Evolutionary conservation across 768 basidiomycete species (phyloP).

Genomic region (Pleurotus tuoliensis): DNA sequence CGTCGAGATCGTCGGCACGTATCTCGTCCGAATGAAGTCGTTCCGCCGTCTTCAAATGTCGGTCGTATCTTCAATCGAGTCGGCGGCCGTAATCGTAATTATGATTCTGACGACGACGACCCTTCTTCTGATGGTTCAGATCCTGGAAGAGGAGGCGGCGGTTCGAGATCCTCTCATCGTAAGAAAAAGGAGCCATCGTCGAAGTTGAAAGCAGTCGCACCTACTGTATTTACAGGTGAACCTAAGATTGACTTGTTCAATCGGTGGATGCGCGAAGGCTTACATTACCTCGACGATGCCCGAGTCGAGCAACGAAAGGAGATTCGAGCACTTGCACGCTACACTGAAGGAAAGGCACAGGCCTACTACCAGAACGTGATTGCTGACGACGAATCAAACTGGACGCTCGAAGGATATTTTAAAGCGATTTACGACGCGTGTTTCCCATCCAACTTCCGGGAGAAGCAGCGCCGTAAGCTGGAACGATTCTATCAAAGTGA

Average conservation of each 20-base stretch:
- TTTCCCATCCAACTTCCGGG: slow-evolving; percentile 25
- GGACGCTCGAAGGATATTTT: slow-evolving; percentile 26
- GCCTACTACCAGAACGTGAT: slow-evolving; percentile 28
- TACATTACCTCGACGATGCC: not conserved
- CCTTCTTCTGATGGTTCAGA: no score
- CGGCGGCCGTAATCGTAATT: no score
- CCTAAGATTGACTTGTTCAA: not conserved
- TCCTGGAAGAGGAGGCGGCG: no score
- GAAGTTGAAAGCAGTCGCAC: no score
- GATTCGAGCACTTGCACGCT: not conserved
- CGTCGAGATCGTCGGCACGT: no score
- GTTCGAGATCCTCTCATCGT: no score
- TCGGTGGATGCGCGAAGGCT: not conserved
- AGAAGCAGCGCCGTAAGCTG: slow-evolving; percentile 16
- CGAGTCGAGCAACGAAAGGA: not conserved
- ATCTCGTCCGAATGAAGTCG: no score
- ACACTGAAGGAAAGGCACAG: slow-evolving; percentile 19
- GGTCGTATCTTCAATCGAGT: no score
- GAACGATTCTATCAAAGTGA: slow-evolving; percentile 18
- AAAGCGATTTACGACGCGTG: slow-evolving; percentile 29
- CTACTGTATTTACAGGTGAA: no score
- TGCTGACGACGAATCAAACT: slow-evolving; percentile 16
- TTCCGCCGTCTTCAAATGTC: no score
- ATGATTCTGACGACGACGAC: no score
- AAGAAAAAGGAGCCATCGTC: no score